phyloP scores from a whole-genome alignment of 371 early-diverging fungal species.

The Mortierella sp. region DNA sequence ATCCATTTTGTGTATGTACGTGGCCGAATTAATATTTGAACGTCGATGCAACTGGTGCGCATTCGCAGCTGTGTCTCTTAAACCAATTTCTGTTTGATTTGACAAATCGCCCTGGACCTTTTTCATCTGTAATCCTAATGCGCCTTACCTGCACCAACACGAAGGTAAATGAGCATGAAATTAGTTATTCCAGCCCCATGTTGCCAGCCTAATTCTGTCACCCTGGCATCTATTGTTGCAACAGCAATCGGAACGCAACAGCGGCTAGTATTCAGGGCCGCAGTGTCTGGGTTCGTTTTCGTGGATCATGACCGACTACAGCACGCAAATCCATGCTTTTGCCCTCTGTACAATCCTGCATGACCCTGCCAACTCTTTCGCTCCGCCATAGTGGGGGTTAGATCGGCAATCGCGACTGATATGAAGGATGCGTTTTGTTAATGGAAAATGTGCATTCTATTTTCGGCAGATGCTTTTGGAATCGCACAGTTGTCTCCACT shows the following conservation, averaged over 20 bases:
- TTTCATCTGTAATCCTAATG: not conserved
- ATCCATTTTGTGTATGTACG: no score
- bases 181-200: conserved; percentile 16
- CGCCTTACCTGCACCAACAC: conserved; percentile 7
- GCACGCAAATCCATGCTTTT: conserved; percentile 30
- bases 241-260: conserved; percentile 32
- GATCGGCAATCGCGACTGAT: no score
- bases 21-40: no score
- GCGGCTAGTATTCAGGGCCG: conserved; percentile 26
- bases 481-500: no score
- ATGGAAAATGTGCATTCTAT: no score
- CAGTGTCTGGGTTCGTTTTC: conserved; percentile 25
- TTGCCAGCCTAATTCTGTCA: conserved; percentile 20
- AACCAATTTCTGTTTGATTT: no score
- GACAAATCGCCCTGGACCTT: no score
- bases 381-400: conserved; percentile 13
- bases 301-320: conserved; percentile 30
- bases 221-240: conserved; percentile 34
- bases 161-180: conserved; percentile 23
- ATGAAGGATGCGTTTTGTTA: no score
- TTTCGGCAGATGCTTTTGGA: no score
- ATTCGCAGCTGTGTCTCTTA: no score
- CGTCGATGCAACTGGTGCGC: no score
- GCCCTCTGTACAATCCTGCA: conserved; percentile 26
- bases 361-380: conserved; percentile 29